These are phyloP conservation scores for Claviceps citrina DNA, from an alignment of 2,329 filamentous ascomycete genomes.

Conservation along the genomic window DNA sequence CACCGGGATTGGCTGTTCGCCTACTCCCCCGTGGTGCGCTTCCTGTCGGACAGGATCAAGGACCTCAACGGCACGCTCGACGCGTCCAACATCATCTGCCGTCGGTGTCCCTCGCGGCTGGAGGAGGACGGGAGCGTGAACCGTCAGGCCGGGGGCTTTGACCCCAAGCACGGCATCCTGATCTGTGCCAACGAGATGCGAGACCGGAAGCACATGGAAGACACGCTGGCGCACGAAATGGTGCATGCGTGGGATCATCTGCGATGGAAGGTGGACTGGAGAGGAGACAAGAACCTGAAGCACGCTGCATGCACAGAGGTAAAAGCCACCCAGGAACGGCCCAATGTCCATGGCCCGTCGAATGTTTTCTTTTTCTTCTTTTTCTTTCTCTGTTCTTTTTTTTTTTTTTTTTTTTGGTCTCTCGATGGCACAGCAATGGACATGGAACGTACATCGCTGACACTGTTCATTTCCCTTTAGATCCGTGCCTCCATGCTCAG, in stretches of 20 bases:
- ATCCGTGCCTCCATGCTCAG: slow-evolving; percentile 86
- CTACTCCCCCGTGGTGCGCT: slow-evolving; percentile 75
- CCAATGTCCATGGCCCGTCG: no score
- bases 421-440: no score
- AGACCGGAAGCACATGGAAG: slow-evolving; percentile 69
- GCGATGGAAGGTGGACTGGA: slow-evolving; percentile 76
- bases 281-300: slow-evolving; percentile 53
- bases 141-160: slow-evolving; percentile 64
- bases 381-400: no score
- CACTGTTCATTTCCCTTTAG: slow-evolving; percentile 24
- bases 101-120: slow-evolving; percentile 52
- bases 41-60: slow-evolving; percentile 67
- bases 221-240: slow-evolving; percentile 94
- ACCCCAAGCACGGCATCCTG: slow-evolving; percentile 71
- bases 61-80: slow-evolving; percentile 66
- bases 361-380: no score
- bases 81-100: slow-evolving; percentile 62
- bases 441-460: background rate
- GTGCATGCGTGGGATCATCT: slow-evolving; percentile 92
- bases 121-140: slow-evolving; percentile 45
- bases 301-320: slow-evolving; percentile 94
- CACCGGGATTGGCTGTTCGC: slow-evolving; percentile 71
- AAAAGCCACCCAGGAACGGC: slow-evolving; percentile 9
- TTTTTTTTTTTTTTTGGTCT: no score
- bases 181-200: slow-evolving; percentile 86